phyloP scores from a whole-genome alignment of 345 rosid species.

The Brassica carinata region DNA sequence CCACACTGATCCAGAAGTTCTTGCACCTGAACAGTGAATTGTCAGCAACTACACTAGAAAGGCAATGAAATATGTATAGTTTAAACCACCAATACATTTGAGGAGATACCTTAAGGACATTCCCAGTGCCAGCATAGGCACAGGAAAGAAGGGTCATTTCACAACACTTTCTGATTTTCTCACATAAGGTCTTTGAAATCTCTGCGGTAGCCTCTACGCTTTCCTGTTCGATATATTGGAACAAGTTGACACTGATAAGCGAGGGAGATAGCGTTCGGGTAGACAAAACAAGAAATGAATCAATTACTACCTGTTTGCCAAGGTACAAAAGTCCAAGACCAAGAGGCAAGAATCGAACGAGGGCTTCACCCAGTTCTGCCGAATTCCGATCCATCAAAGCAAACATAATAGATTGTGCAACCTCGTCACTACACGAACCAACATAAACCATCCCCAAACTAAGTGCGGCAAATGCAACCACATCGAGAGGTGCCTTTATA shows the following conservation, averaged over 20 bases:
- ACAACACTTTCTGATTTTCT: not conserved
- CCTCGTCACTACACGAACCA: not conserved
- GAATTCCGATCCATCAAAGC: not conserved
- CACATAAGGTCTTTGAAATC: not conserved
- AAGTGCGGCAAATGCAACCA: not conserved
- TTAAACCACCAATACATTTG: not conserved
- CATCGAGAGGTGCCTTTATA: not conserved
- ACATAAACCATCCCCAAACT: conserved; percentile 1
- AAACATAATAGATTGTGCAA: not conserved
- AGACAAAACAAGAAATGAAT: not conserved
- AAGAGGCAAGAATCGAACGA: not conserved
- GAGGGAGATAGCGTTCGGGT: not conserved
- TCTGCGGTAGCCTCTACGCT: not conserved
- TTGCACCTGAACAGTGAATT: not conserved
- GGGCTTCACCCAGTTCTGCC: not conserved
- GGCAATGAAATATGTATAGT: not conserved
- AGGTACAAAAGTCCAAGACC: not conserved
- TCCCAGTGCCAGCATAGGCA: not conserved
- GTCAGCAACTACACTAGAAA: not conserved
- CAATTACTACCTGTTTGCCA: not conserved
- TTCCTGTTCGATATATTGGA: not conserved
- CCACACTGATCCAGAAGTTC: not conserved
- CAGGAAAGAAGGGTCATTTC: not conserved
- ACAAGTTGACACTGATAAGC: not conserved
- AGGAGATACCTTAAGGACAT: not conserved